Conservation (phyloP, 352 stramenopile species). For the Globisporangium mamillatum region DNA sequence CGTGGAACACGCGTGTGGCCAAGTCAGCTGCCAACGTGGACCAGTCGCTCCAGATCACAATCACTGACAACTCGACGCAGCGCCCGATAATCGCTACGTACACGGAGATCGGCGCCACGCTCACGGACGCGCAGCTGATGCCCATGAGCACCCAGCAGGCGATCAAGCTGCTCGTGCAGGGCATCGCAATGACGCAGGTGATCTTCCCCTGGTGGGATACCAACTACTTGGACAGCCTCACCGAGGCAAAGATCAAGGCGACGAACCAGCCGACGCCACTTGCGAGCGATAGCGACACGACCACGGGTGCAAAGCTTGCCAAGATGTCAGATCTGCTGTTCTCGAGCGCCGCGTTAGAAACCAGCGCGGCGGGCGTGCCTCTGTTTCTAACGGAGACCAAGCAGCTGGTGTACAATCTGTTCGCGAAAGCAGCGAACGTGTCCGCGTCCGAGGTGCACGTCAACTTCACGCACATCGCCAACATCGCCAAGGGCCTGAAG, state of each 20-base stretch:
- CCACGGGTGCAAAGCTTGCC: not conserved
- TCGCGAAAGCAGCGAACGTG: conserved; percentile 5
- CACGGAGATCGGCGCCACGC: not conserved
- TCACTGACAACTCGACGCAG: conserved; percentile 3
- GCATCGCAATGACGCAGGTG: conserved; percentile 3
- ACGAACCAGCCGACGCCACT: not conserved
- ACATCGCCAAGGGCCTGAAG: not conserved
- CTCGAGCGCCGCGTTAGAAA: not conserved
- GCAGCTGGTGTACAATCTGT: conserved; percentile 2
- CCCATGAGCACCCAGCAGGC: not conserved
- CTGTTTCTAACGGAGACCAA: conserved; percentile 1
- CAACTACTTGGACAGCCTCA: not conserved
- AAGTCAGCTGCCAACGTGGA: not conserved
- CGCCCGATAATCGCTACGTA: not conserved
- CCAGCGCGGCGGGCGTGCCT: not conserved
- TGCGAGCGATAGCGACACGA: not conserved
- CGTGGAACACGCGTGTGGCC: not conserved
- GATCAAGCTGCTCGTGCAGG: not conserved
- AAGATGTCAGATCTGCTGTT: not conserved
- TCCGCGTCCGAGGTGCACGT: not conserved
- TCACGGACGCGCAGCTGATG: not conserved
- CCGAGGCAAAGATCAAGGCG: not conserved
- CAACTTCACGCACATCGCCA: conserved; percentile 2
- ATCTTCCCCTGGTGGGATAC: conserved; percentile 4
- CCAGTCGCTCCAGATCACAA: not conserved